Base-by-base conservation (phyloP, 495 filamentous ascomycete genomes). In the Cudoniella acicularis region DNA sequence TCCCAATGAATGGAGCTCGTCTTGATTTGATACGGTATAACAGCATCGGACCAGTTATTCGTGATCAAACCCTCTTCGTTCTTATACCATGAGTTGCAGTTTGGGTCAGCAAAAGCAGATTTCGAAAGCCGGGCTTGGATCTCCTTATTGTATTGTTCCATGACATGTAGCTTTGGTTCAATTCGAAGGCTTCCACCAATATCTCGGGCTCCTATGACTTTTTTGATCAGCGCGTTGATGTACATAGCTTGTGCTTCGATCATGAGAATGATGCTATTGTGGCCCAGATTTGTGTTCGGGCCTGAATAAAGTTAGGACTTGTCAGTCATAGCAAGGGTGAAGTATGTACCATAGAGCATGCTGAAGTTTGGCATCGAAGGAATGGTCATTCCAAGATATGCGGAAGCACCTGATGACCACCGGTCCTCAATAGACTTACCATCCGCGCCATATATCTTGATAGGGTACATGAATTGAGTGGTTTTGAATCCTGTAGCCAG, bases 1-100 rank as follows among this genome's bases (percentile, higher is more conserved):
- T 67, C 62, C 80, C 77, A 83, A 18, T 67, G 55, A 6, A 86
- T 69, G 25, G 64, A 64, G 8, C 64, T 64, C 40, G 81, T 55
- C 30, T 74, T 57, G 24, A 69, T 57, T 63, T 83, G 80, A 57
- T 84, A 84, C 51, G 76, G 69, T 1, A 82, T 54, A 9, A 76
- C 80, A 10, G 75, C 78, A 3, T 75, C 72, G 13, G 65, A 72
- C 80, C 80, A 85, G 61, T 83, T 83, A 52, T 81, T 82, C 25
- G 79, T 84, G 56, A 83, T 80, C 46, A 71, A 57, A 1, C 80
- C 83, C 11, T 76, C 70, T 0, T 75, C 71, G 40, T 70, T 75
- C 69, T 83, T 83, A 62, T 84, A 85, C 80, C 81, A 85, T 18
- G 68, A 75, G n/a, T 70, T 72, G 64, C 81, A 85, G 25, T 73